phyloP scores from a whole-genome alignment of 1,284 basidiomycete genomes.

The Irpex sp. region DNA sequence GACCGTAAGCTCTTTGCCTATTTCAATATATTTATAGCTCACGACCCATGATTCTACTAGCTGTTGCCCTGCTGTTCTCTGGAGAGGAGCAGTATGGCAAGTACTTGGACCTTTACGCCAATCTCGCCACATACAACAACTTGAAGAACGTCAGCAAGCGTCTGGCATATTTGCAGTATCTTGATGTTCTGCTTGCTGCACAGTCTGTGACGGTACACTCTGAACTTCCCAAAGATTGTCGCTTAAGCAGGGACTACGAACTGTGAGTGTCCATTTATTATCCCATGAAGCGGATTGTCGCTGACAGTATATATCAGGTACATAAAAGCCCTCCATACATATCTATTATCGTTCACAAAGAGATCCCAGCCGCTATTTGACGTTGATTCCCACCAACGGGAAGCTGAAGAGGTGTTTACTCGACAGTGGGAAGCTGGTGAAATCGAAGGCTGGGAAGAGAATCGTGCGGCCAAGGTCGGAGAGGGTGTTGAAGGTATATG shows the following conservation, averaged over 20 bases:
- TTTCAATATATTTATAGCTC: constrained; percentile 4
- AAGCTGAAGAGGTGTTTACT: constrained; percentile 71
- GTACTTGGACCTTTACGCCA: constrained; percentile 90
- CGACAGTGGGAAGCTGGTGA: constrained; percentile 77
- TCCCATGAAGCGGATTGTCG: background rate
- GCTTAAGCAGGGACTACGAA: constrained; percentile 76
- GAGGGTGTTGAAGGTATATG: constrained; percentile 73
- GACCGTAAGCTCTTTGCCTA: constrained; percentile 56
- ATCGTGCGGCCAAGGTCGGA: constrained; percentile 31
- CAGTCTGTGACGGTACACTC: constrained; percentile 58
- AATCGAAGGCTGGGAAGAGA: constrained; percentile 76
- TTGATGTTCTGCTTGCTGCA: constrained; percentile 73
- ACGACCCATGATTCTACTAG: constrained; percentile 28
- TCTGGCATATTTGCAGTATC: constrained; percentile 87
- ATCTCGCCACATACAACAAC: constrained; percentile 90
- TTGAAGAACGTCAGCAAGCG: constrained; percentile 78
- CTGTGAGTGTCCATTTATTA: constrained; percentile 45
- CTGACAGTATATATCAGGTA: constrained; percentile 48
- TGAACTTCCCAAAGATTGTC: constrained; percentile 73
- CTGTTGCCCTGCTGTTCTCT: constrained; percentile 86
- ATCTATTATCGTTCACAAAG: constrained; percentile 84
- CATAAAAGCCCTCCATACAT: constrained; percentile 77
- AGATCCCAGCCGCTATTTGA: constrained; percentile 89
- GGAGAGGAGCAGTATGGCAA: constrained; percentile 96
- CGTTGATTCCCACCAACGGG: constrained; percentile 64